These are phyloP conservation scores for Jamesozyma spencerorum DNA, from an alignment of 805 yeast genomes.

Conservation along the genomic window DNA sequence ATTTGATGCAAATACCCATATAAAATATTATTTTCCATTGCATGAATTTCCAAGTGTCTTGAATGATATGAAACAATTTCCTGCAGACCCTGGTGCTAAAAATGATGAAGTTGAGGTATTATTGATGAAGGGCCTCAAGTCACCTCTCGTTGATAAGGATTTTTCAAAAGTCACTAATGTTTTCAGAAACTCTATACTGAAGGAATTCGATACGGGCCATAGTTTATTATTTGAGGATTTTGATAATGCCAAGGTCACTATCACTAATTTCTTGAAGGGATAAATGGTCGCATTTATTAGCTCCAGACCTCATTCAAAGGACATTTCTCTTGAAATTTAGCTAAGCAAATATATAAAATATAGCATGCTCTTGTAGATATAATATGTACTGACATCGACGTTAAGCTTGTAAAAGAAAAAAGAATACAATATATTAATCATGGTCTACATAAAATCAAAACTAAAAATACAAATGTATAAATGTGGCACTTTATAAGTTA, in stretches of 20 bases:
- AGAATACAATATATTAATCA: no score
- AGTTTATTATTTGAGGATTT: slow-evolving; percentile 23
- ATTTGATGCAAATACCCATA: slow-evolving; percentile 9
- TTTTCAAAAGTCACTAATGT: slow-evolving; percentile 14
- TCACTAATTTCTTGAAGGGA: slow-evolving; percentile 15
- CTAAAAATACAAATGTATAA: not conserved
- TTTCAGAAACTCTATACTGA: slow-evolving; percentile 21
- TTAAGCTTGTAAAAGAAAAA: no score
- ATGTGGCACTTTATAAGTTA: slow-evolving; percentile 9
- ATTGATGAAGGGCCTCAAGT: slow-evolving; percentile 37
- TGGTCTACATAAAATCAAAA: not conserved
- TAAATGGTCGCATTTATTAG: not conserved
- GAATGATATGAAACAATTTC: slow-evolving; percentile 19
- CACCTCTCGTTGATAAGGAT: slow-evolving; percentile 34
- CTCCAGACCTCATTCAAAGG: no score
- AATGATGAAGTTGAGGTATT: slow-evolving; percentile 29
- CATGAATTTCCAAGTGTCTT: slow-evolving; percentile 21
- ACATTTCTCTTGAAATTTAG: no score
- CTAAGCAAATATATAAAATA: no score
- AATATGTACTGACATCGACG: no score
- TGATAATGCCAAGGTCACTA: slow-evolving; percentile 10
- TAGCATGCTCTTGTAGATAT: no score
- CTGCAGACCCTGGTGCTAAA: slow-evolving; percentile 5
- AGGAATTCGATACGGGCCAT: slow-evolving; percentile 27
- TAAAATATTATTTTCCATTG: slow-evolving; percentile 17